Evolutionary conservation across 2,329 filamentous ascomycete genomes (phyloP), one percentile per base, ranked within the genome.

Genomic region (Sphaceloma murrayae): DNA sequence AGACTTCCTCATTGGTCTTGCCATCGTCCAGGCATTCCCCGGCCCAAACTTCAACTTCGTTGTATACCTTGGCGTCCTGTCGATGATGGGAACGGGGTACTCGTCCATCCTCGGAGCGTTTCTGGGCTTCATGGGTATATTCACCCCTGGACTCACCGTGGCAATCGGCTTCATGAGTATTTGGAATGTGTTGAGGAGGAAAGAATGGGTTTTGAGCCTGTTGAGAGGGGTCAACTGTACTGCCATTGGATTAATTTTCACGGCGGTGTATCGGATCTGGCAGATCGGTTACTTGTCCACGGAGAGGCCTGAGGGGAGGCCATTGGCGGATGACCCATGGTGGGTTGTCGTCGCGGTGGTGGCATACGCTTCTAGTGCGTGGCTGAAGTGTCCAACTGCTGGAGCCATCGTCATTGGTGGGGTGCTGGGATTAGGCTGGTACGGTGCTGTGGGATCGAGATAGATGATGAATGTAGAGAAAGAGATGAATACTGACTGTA

Each of bases 1-100:
- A 4, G 79, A 86, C 56, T 85, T 86, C 55, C 66, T 86, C 0
- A 75, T 86, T 39, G 82, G 82, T 0, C 72, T 86, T 0, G 82
- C 81, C 6, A 70, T 86, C 43, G 78, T 77, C 16, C 81, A 86
- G 58, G 72, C 78, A 0, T 81, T 85, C 46, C 81, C 82, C 0
- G 76, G 77, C 0, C 77, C 76, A 0, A 75, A 75, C 51, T 74
- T 75, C 60, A 75, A 74, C 54, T 78, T 67, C 33, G 58, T 57
- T 1, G 64, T 67, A 11, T 67, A 62, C 40, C 58, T 67, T 53
- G 64, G 65, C 8, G 56, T 63, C 1, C 54, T 70, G 5, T 53
- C 62, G 0, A 50, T 67, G 0, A 51, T 53, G n/a, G 51, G 53
- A 0, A 53, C 60, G 1, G 34, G 34, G 3, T 50, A 53, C 0